These are phyloP conservation scores for Apostasia ramifera DNA, from an alignment of 106 monocot species.

Conservation along the genomic window DNA sequence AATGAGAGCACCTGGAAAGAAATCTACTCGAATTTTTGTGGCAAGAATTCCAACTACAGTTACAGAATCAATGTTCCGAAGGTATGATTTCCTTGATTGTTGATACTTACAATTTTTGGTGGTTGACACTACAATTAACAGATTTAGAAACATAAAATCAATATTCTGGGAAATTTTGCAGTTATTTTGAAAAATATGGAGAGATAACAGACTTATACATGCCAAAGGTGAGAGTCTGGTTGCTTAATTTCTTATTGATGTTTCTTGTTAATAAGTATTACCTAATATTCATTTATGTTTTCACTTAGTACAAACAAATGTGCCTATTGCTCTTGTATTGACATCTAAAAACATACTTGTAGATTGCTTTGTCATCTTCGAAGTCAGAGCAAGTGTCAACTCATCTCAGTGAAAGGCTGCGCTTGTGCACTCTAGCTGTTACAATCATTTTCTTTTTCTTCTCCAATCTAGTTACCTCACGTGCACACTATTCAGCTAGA, in stretches of 20 bases:
- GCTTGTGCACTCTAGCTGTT: too few species aligned
- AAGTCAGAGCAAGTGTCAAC: too few species aligned
- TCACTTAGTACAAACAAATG: too few species aligned
- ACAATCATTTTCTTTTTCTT: too few species aligned
- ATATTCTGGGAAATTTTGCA: conserved; percentile 25
- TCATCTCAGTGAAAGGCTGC: too few species aligned
- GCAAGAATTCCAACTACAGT: conserved; percentile 88
- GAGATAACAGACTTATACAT: conserved; percentile 96
- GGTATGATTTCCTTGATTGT: conserved; percentile 22
- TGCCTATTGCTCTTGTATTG: too few species aligned
- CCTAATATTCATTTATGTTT: too few species aligned
- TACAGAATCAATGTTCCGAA: conserved; percentile 71
- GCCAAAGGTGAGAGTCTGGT: conserved; percentile 75
- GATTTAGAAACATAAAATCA: background rate
- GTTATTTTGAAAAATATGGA: conserved; percentile 91
- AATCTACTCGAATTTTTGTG: conserved; percentile 93
- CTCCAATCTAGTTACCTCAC: too few species aligned
- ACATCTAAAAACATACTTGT: too few species aligned
- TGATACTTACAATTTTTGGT: conserved; percentile 1
- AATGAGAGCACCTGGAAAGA: conserved; percentile 74
- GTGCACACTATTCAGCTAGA: too few species aligned
- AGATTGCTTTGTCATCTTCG: too few species aligned
- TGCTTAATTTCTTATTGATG: background rate
- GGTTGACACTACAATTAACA: background rate
- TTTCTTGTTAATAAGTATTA: background rate